Evolutionary conservation across 1,139 yeast genomes (phyloP), one percentile per base, ranked within the genome.

Genomic region (Eremothecium cymbalariae): DNA sequence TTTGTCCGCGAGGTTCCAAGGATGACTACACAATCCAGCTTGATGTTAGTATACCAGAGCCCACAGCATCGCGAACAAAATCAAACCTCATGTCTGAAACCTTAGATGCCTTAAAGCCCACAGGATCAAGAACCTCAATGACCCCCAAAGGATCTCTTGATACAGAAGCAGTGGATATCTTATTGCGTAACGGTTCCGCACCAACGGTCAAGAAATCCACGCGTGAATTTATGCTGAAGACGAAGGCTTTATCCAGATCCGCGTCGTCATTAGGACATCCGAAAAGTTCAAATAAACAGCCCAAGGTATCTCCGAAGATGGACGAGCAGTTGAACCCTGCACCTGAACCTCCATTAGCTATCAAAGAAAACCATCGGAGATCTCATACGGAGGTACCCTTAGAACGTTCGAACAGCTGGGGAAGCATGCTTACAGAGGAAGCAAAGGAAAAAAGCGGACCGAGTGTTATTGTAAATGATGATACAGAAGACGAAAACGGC

Each of bases 1-100:
- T 47, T 14, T 51, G 57, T 33, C 59, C 59, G 8, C 46, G 46
- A 32, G 57, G 55, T 8, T 36, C 43, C 3, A 48, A 43, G 28
- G 41, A 43, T 18, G 27, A 9, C 33, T 48, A 27, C 30, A 16
- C 11, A 8, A 27, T 27, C 9, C 3, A 11, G 13, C n/a, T 27
- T 14, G 30, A 27, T 9, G 30, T 27, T 4, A 9, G 21, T 9
- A 8, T 8, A 7, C 8, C 25, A 8, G 12, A 23, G 12, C 7
- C 25, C 12, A 7, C 9, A 19, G 8, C 21, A 8, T 9, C 12
- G 7, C 7, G 12, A 8, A 23, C 14, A 6, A 8, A 12, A 8
- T 7, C 7, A 8, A 23, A 8, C 13, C 25, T 23, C 12, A 12
- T 6, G 8, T 8, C 25, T 8, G 14, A 23, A 23, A 8, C 25